Percentiles rank a stretch among this genome's conserved stretches.
Conservation (phyloP, 352 stramenopile genomes). For the Albugo laibachii region DNA sequence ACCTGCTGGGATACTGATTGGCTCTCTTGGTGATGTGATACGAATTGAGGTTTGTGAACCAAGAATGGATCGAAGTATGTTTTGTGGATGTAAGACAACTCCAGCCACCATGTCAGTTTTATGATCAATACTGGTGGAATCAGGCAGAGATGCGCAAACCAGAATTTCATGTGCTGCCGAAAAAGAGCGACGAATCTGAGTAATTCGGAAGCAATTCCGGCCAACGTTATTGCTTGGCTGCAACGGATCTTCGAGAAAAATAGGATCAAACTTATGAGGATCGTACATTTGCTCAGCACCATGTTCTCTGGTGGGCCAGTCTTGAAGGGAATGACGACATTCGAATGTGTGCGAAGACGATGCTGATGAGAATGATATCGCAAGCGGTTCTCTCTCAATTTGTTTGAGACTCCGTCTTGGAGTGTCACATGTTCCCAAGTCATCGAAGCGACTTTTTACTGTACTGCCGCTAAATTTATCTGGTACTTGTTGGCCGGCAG, state of each 20-base stretch:
- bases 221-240: conserved; percentile 90
- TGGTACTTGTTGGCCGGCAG: conserved; percentile 1
- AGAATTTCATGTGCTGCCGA: conserved; percentile 48
- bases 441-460: conserved; percentile 31
- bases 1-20: no score
- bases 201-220: conserved; percentile 91
- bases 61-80: conserved; percentile 54
- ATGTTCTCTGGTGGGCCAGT: conserved; percentile 19
- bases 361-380: conserved; percentile 13
- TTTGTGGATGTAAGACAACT: conserved; percentile 54
- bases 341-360: conserved; percentile 39
- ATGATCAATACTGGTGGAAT: conserved; percentile 13
- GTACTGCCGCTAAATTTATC: conserved; percentile 25
- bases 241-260: conserved; percentile 92
- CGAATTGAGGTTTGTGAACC: conserved; percentile 13
- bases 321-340: conserved; percentile 37
- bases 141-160: conserved; percentile 35
- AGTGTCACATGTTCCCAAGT: conserved; percentile 8
- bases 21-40: neutral
- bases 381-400: neutral
- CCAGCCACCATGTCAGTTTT: conserved; percentile 31
- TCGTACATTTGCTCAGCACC: conserved; percentile 46
- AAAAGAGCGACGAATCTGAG: conserved; percentile 66
- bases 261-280: conserved; percentile 82
- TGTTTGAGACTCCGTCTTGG: neutral